These are phyloP conservation scores for Vaccinium myrtillus DNA, from an alignment of 148 eudicot genomes.

Conservation along the genomic window DNA sequence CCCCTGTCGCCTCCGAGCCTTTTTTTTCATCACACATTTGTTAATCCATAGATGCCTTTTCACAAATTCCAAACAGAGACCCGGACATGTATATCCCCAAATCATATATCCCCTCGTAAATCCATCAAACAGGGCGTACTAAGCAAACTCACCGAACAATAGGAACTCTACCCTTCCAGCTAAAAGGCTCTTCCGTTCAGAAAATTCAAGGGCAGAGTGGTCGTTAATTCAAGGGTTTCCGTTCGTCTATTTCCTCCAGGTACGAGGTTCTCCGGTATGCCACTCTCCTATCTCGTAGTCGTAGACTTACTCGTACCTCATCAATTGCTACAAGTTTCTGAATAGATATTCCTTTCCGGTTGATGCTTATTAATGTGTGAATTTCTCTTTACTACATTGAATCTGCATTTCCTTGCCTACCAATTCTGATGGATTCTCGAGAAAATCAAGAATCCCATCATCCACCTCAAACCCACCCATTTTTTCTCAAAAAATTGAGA, in stretches of 20 bases:
- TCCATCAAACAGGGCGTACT: no score
- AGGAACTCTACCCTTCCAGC: no score
- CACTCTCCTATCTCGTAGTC: not conserved
- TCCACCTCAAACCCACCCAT: slow-evolving; percentile 2
- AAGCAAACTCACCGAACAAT: no score
- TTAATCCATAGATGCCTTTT: no score
- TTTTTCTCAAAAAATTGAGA: slow-evolving; percentile 16
- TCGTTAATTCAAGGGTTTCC: not conserved
- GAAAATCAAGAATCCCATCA: slow-evolving; percentile 19
- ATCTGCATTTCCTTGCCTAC: not conserved
- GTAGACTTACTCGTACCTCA: not conserved
- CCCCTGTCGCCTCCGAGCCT: no score
- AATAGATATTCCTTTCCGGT: not conserved
- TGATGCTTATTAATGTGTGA: not conserved
- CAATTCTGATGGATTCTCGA: slow-evolving; percentile 24
- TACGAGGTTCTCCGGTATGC: not conserved
- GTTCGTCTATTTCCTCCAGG: not conserved
- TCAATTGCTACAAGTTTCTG: not conserved
- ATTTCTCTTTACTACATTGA: not conserved
- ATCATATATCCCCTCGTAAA: no score
- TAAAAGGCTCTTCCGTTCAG: no score
- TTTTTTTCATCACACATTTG: no score
- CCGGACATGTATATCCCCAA: no score
- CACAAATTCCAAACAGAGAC: no score
- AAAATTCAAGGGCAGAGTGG: not conserved